Base-by-base conservation (phyloP, 2,329 filamentous ascomycete species). In the Talaromyces sp. region DNA sequence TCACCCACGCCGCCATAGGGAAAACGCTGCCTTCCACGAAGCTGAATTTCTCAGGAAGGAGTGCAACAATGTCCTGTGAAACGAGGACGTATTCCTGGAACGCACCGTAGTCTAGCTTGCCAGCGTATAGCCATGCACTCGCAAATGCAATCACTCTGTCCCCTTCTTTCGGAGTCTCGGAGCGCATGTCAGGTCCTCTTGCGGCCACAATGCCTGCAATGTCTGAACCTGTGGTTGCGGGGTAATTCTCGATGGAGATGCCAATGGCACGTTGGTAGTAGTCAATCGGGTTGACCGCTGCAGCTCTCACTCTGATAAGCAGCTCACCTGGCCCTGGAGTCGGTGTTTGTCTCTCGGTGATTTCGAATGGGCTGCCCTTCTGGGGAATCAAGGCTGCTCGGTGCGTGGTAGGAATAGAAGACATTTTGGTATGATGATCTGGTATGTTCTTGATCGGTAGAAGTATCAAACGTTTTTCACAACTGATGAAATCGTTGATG, bases 211-310 rank as follows among this genome's bases (percentile, higher is more conserved):
- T 16, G 13, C 44, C 44, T 16, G 44, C 20, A 13, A 5, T 29
- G 19, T 47, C 44, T 2, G 20, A 37, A 11, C 44, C 44, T 2
- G 36, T 17, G 20, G 24, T 17, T 13, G 65, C 58, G 2, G 66
- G 67, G 44, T 65, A 69, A 9, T 17, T 50, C 14, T 51, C 22
- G 47, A 70, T 43, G 9, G 60, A 54, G 10, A 62, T 41, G 19
- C 62, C 62, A 16, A 40, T 30, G 29, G 64, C 64, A n/a, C 64
- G 61, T 44, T 63, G 64, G 22, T 27, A 52, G 55, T 57, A 51
- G 51, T 77, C 75, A 44, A 73, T 63, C 8, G 75, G 75, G 56
- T 78, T 78, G 39, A 78, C 57, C 4, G 73, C 75, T 20, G 76
- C 62, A 14, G 74, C 69, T 14, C 70, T 63, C 55, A 75, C 69